A percentile compares a stretch with the other conserved stretches of the same genome.
Evolutionary conservation across 257 asterid genomes (phyloP).

Genomic region (Osmanthus fragrans): DNA sequence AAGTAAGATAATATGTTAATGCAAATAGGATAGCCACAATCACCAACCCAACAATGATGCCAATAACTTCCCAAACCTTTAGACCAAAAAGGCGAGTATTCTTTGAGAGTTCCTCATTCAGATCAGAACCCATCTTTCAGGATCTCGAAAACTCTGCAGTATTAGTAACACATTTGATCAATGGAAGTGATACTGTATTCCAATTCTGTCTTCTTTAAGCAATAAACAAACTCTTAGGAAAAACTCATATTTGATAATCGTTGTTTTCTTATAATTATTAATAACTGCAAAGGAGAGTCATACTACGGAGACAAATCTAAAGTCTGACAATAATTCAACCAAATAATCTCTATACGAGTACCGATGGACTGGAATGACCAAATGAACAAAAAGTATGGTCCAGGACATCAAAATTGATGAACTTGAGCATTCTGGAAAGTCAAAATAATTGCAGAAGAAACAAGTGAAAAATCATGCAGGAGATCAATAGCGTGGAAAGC

Average conservation of each 20-base stretch:
- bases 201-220: neutral
- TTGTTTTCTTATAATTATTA: neutral
- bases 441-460: neutral
- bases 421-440: neutral
- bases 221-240: neutral
- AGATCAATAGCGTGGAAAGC: neutral
- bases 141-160: slow-evolving; percentile 22
- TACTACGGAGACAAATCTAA: neutral
- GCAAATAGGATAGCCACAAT: slow-evolving; percentile 46
- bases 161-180: slow-evolving; percentile 1
- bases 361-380: neutral
- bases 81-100: slow-evolving; percentile 43
- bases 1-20: slow-evolving; percentile 47
- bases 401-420: neutral
- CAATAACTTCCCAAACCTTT: slow-evolving; percentile 57
- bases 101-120: slow-evolving; percentile 36
- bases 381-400: neutral
- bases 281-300: neutral
- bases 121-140: slow-evolving; percentile 49
- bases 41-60: slow-evolving; percentile 44
- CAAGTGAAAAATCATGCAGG: neutral
- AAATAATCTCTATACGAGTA: neutral
- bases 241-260: neutral
- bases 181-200: neutral
- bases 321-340: neutral